Evolutionary conservation across 352 stramenopile genomes (phyloP), one percentile per base, ranked within the genome.

Genomic region (Globisporangium orthogonon): DNA sequence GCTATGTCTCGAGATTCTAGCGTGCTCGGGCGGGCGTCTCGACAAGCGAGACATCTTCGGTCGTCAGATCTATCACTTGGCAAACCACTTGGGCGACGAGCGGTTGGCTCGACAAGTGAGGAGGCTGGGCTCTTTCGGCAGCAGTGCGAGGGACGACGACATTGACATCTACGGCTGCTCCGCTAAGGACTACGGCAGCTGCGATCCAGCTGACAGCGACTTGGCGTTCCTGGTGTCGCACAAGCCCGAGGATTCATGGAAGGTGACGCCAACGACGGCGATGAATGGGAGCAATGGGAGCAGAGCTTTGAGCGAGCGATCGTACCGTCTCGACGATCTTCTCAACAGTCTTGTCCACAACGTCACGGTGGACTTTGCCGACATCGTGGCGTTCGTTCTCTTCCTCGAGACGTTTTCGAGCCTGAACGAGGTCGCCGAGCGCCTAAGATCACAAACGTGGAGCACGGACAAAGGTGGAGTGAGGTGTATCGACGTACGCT

Each of bases 371-470:
- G 64, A 86, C 48, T 74, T 89, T 13, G 72, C 78, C 5, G 82
- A 92, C 37, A 54, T 88, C 1, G 61, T 89, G 43, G 64, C 79
- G 2, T 92, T 92, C 47, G 69, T 86, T 28, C 54, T 92, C 47
- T 90, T 89, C 51, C 40, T 90, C 18, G 79, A 89, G 33, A 80
- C 61, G 18, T 90, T 90, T 54, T 76, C 79, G 48, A 86, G 64
- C 50, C 39, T 90, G 28, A 78, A 84, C 29, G 70, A 84, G 61
- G 66, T 92, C 41, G 51, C 87, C 29, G 70, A 82, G 52, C 68
- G 70, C 9, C 50, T 90, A n/a, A 77, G 63, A 30, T 64, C 75
- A 23, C 66, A 76, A 43, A 60, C 79, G 29, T 73, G 73, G 49
- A 75, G 73, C 45, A 65, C 64, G 6, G 64, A 67, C 7, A 70